These are phyloP conservation scores for Penicillium malachiteum DNA, from an alignment of 495 filamentous ascomycete genomes.

Conservation along the genomic window DNA sequence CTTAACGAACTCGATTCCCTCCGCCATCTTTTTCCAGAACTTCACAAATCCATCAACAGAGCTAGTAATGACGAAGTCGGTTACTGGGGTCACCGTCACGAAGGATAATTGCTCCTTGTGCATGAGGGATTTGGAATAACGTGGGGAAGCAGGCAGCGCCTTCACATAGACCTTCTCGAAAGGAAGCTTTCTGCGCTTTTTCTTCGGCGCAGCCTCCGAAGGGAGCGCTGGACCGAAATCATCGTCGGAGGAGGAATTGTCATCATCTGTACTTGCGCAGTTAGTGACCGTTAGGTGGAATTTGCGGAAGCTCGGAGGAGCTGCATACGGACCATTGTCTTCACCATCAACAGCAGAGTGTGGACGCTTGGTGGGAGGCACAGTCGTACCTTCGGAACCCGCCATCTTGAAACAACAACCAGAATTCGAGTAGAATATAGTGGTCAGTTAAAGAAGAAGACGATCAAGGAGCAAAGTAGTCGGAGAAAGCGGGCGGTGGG, in stretches of 20 bases:
- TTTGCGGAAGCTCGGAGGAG: constrained; percentile 1
- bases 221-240: constrained; percentile 91
- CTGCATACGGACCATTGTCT: constrained; percentile 29
- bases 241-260: constrained; percentile 80
- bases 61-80: constrained; percentile 92
- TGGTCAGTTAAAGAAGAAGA: neutral
- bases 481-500: constrained; percentile 31
- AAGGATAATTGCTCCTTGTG: constrained; percentile 92
- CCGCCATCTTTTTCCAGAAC: constrained; percentile 96
- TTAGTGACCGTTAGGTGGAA: constrained; percentile 16
- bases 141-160: constrained; percentile 75
- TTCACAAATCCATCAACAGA: constrained; percentile 93
- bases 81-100: constrained; percentile 79
- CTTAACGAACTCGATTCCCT: constrained; percentile 95
- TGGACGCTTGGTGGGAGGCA: constrained; percentile 31
- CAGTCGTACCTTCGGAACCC: constrained; percentile 21
- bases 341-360: constrained; percentile 40
- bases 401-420: constrained; percentile 25
- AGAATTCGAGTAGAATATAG: too few species aligned
- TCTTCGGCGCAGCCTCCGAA: constrained; percentile 71
- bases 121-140: constrained; percentile 97
- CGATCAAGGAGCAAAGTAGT: constrained; percentile 8
- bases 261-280: constrained; percentile 19
- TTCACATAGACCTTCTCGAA: constrained; percentile 93
- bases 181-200: constrained; percentile 85